Percentiles rank a stretch among this genome's conserved stretches.
Evolutionary conservation across 805 yeast species (phyloP).

Genomic region (Metschnikowia vanudenii): DNA sequence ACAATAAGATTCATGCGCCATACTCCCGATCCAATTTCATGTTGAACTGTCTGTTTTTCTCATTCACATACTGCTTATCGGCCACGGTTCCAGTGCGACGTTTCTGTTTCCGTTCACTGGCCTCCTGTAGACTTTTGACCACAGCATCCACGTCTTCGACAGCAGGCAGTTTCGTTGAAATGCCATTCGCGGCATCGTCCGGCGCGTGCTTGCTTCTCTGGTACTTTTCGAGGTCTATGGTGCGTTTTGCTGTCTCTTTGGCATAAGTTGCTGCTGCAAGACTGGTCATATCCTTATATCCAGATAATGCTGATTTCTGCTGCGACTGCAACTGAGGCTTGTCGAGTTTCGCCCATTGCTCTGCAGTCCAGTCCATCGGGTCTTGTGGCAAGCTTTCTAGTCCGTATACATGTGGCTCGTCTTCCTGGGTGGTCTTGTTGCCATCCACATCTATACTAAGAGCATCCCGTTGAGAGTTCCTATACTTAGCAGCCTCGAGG

Average conservation of each 20-base stretch:
- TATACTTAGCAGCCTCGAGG: constrained; percentile 4
- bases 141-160: constrained; percentile 23
- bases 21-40: constrained; percentile 47
- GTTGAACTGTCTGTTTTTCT: constrained; percentile 72
- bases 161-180: neutral
- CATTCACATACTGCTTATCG: constrained; percentile 54
- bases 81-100: constrained; percentile 39
- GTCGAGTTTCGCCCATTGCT: constrained; percentile 55
- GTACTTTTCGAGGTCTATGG: constrained; percentile 43
- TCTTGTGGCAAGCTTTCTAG: constrained; percentile 6
- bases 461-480: neutral
- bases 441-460: neutral
- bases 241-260: constrained; percentile 46
- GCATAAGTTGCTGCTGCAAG: constrained; percentile 61
- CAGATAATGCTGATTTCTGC: constrained; percentile 22
- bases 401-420: no score
- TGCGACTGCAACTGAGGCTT: constrained; percentile 14
- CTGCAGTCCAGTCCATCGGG: constrained; percentile 42
- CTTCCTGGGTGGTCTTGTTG: no score
- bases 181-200: no score
- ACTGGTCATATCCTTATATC: constrained; percentile 49
- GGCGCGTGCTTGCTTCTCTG: constrained; percentile 13
- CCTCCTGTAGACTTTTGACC: constrained; percentile 31
- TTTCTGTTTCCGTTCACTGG: constrained; percentile 33
- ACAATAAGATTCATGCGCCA: constrained; percentile 7